Evolutionary conservation across 2,329 filamentous ascomycete genomes (phyloP).

Genomic region (Trichoderma atroviride): DNA sequence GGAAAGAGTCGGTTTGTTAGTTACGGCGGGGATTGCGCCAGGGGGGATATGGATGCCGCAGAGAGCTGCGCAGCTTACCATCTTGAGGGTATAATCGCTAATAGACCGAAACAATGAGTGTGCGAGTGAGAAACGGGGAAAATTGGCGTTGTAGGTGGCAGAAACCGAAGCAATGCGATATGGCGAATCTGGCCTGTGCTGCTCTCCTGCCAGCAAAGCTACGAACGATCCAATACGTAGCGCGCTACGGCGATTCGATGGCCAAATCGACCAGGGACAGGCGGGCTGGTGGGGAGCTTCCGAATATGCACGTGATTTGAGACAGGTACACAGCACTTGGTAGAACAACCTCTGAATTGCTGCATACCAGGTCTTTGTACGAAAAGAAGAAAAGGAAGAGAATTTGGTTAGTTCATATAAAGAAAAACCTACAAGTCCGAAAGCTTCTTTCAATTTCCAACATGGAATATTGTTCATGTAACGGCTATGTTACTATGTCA

Average conservation of each 20-base stretch:
- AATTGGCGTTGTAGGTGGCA: background rate
- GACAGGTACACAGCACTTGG: background rate
- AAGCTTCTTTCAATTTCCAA: background rate
- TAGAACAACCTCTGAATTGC: background rate
- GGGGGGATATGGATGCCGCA: background rate
- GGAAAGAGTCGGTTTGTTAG: constrained; percentile 35
- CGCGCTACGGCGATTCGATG: constrained; percentile 9
- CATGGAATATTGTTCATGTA: background rate
- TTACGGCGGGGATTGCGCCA: constrained; percentile 10
- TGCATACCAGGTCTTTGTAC: background rate
- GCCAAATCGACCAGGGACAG: background rate
- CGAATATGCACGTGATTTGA: constrained; percentile 5
- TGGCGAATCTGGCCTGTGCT: constrained; percentile 24
- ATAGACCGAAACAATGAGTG: background rate
- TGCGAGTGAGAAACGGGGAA: background rate
- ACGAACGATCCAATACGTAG: constrained; percentile 11
- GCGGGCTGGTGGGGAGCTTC: background rate
- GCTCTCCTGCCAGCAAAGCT: constrained; percentile 23
- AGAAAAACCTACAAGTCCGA: too few relatives aligned
- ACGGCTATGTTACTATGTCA: background rate
- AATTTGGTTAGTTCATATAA: too few relatives aligned
- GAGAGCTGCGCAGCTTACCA: constrained; percentile 26
- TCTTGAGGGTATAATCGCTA: constrained; percentile 22
- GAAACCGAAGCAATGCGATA: constrained; percentile 3
- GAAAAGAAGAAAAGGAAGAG: too few relatives aligned